Evolutionary conservation across 2,329 filamentous ascomycete species (phyloP), one percentile per base, ranked within the genome.

Genomic region (Pestalotiopsis fici): DNA sequence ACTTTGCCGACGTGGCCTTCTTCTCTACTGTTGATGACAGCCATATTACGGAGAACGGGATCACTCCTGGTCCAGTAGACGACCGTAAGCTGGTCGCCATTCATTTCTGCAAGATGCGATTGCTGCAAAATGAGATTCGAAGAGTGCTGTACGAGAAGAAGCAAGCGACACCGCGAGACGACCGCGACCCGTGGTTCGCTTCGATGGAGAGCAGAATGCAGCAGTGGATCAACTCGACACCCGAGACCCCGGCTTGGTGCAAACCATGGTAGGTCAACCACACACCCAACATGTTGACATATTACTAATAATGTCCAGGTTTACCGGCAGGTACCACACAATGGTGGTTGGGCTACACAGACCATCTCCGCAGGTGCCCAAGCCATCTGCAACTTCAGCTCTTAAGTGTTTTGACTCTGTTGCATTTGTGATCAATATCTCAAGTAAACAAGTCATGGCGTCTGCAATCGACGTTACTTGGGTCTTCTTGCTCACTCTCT

Each of bases 31-130:
- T 94, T 47, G 91, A 94, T 73, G 96, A 99, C 79, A 86, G 90
- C 63, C 91, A 91, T 78, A 98, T 99, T 72, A 95, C 91, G 1
- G 84, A 88, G 2, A 85, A 91, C 39, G 95, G 94, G 2, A 91
- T 98, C 66, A 82, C 89, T 25, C 86, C 90, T 0, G 92, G 91
- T 1, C 91, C 91, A 4, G 85, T 88, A 1, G 93, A 93, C 47
- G 86, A 95, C 71, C 93, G 93, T 76, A 99, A 99, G 78, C 88
- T 93, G 73, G 90, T 97, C 28, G 91, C 94, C 2, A 94, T 98
- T 69, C 95, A 99, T 77, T 96, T 97, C 74, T 94, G 94, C 83
- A 95, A 93, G 76, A 97, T 98, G 93, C 87, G 94, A 66, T 80
- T 97, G 67, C 83, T 95, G 13, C 95, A 98, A 77, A 89, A 95